These are phyloP conservation scores for Globisporangium uncinulatum DNA, from an alignment of 352 stramenopile genomes.

Conservation along the genomic window DNA sequence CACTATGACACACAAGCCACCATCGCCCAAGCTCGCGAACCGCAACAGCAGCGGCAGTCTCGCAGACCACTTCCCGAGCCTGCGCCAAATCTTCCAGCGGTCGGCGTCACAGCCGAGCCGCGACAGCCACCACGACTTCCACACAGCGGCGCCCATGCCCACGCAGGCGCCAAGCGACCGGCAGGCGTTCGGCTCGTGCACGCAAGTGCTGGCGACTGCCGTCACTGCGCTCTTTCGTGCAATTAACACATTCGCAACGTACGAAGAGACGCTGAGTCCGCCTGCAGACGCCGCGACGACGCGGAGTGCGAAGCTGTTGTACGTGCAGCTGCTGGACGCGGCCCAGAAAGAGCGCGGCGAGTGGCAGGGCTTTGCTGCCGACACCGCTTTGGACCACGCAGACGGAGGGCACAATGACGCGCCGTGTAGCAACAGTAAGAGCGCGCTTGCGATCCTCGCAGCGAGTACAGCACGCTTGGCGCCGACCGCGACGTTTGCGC, in stretches of 20 bases:
- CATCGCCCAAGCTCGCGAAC: conserved; percentile 9
- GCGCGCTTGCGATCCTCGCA: conserved; percentile 14
- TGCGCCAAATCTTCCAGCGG: conserved; percentile 29
- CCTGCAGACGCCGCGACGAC: conserved; percentile 26
- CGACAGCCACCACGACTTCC: conserved; percentile 3
- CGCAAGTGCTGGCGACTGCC: conserved; percentile 41
- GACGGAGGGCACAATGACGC: neutral
- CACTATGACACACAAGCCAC: neutral
- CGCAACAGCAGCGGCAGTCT: conserved; percentile 14
- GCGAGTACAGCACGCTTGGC: conserved; percentile 8
- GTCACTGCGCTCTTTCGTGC: conserved; percentile 40
- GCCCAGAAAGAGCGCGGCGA: conserved; percentile 63
- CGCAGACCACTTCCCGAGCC: conserved; percentile 10
- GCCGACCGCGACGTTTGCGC: conserved; percentile 23
- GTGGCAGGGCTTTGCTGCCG: conserved; percentile 48
- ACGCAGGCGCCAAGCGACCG: neutral
- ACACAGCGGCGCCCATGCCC: neutral
- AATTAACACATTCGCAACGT: conserved; percentile 34
- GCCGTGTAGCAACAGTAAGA: conserved; percentile 12
- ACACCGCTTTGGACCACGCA: conserved; percentile 1
- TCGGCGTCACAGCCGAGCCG: conserved; percentile 17
- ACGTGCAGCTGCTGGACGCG: conserved; percentile 56
- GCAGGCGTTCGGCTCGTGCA: conserved; percentile 49
- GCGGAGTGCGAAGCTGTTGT: conserved; percentile 58
- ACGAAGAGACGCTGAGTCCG: conserved; percentile 13